phyloP scores from a whole-genome alignment of 1,284 basidiomycete genomes.

The Chondrostereum purpureum region DNA sequence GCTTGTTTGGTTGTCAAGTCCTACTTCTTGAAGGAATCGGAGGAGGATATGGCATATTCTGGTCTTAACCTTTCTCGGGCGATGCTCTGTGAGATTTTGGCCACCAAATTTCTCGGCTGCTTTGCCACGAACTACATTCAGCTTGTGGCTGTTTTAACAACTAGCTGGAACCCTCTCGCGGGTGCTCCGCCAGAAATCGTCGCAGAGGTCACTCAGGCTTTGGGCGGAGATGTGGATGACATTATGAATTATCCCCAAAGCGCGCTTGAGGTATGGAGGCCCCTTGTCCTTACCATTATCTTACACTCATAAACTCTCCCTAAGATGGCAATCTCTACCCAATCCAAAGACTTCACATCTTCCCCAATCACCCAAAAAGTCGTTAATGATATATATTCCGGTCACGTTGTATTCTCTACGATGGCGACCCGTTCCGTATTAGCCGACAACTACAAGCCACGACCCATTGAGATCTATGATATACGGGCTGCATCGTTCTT shows the following conservation, averaged over 20 bases:
- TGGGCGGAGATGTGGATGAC: conserved; percentile 46
- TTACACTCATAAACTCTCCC: not conserved
- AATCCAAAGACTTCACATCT: conserved; percentile 73
- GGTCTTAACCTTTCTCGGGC: conserved; percentile 51
- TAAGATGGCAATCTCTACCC: conserved; percentile 81
- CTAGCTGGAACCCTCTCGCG: conserved; percentile 73
- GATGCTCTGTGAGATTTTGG: conserved; percentile 75
- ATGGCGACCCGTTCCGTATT: conserved; percentile 67
- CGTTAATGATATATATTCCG: conserved; percentile 76
- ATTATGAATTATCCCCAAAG: conserved; percentile 58
- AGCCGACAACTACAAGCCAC: conserved; percentile 81
- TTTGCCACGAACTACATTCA: conserved; percentile 71
- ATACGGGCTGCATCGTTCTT: conserved; percentile 69
- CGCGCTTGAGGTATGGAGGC: conserved; percentile 64
- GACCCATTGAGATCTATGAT: conserved; percentile 71
- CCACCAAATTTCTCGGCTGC: conserved; percentile 75
- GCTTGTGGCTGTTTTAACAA: conserved; percentile 71
- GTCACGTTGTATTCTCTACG: conserved; percentile 62
- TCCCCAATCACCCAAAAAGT: conserved; percentile 78
- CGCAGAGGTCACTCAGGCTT: conserved; percentile 48
- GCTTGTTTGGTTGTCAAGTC: conserved; percentile 65
- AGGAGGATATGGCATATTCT: conserved; percentile 67
- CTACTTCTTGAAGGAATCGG: conserved; percentile 40
- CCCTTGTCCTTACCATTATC: too few species aligned
- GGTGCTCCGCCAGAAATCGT: conserved; percentile 69